Base-by-base conservation (phyloP, 371 early-diverging fungal species). In the Rhizopus delemar region DNA sequence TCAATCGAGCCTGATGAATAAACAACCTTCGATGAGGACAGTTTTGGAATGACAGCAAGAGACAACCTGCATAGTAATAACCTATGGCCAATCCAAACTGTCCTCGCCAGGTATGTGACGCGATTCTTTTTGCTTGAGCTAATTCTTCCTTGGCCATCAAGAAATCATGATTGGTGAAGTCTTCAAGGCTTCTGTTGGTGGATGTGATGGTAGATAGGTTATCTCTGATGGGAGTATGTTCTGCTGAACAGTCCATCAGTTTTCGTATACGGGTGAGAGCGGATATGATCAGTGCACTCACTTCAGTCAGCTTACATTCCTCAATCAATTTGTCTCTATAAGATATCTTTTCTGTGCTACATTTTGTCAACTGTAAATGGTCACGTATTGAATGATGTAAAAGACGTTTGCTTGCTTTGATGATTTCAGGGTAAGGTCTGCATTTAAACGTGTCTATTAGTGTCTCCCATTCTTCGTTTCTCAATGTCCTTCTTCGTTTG, bases 51-150 rank as follows among this genome's bases (percentile, higher is more conserved):
- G 48, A 48, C 9, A 48, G 29, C 31, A 48, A 48, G 31, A 48
- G 48, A 22, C 48, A 48, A 57, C 39, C 56, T 1, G 66, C 71
- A 41, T 63, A 45, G 57, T 58, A 75, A 41, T 59, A 66, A 9
- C 70, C 72, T 16, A 70, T 60, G 3, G 70, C 72, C 38, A 64
- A 50, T 29, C 66, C 63, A 72, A 70, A 75, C 1, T 35, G 32
- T 0, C 57, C 66, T 53, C 65, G 50, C 72, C 69, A 69, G 8
- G 57, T 57, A 12, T 32, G 56, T 29, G 15, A 11, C 32, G 13
- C 41, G 11, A 53, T 49, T 51, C 13, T 63, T 60, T 34, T 68
- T 5, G 63, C 56, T 5, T 32, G 46, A 33, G 59, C 59, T n/a
- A 59, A 15, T 46, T 62, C 68, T 41, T 68, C 68, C 2, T 53